Evolutionary conservation across 306 rosid species (phyloP).

Genomic region (Rosa lucieae): DNA sequence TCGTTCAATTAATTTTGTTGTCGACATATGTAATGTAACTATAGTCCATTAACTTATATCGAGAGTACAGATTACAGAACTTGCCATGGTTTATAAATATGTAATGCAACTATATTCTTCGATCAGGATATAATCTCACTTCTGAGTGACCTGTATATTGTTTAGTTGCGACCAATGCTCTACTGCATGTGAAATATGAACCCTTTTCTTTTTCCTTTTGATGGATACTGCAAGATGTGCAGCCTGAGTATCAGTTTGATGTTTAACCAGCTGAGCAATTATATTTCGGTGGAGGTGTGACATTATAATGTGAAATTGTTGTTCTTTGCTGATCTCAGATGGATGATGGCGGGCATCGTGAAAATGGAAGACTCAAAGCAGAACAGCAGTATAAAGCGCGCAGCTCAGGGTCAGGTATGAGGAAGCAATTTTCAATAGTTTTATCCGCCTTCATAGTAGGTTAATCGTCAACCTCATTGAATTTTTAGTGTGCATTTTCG

Average conservation of each 20-base stretch:
- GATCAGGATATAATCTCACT: neutral
- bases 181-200: neutral
- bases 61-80: too few species aligned
- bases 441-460: neutral
- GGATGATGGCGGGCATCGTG: constrained; percentile 92
- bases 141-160: neutral
- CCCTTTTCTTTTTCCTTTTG: neutral
- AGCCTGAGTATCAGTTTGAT: constrained; percentile 10
- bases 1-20: too few species aligned
- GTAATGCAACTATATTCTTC: neutral
- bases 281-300: constrained; percentile 24
- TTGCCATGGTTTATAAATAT: neutral
- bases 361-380: constrained; percentile 88
- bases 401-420: constrained; percentile 89
- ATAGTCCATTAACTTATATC: too few species aligned
- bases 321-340: constrained; percentile 42
- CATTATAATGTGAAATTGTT: constrained; percentile 22
- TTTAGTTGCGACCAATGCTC: neutral
- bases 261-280: constrained; percentile 26
- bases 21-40: neutral
- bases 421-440: constrained; percentile 2
- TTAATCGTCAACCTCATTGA: neutral
- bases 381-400: constrained; percentile 85
- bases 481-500: neutral
- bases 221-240: constrained; percentile 29